Evolutionary conservation across 345 rosid genomes (phyloP), one percentile per base, ranked within the genome.

Genomic region (Aquilaria yunnanensis): DNA sequence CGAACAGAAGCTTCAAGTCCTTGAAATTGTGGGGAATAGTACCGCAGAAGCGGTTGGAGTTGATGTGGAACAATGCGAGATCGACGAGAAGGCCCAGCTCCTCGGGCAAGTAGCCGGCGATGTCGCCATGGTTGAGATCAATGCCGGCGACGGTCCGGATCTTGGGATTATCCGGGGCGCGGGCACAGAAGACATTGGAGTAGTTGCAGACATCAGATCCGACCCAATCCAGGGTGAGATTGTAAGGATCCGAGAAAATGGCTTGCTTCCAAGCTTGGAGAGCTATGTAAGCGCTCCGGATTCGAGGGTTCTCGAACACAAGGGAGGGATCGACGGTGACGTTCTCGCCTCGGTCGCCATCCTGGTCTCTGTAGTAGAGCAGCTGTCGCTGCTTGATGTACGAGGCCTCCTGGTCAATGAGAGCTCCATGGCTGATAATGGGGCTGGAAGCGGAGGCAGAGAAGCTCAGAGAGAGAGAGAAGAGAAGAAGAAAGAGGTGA

Each of bases 251-350:
- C 43, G 97, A 90, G 68, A 85, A 73, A 47, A 90, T 85, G 14
- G 97, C 95, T 72, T 85, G 80, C 60, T 87, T 90, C 97, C 83
- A 90, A 52, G 97, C 95, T 74, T 85, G 97, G 14, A 90, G 75
- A 61, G 95, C 97, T 57, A 87, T 75, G 78, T 87, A 90, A 59
- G 97, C 97, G 55, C 70, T 61, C 54, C 77, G 79, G 16, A 81
- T 69, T 50, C 95, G 62, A 0, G 76, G 75, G 65, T 90, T 90
- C 67, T 81, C 86, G 60, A 90, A 90, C 45, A 70, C 57, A 9
- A 90, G 78, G 13, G 85, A 74, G 2, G 95, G 90, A 71, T 88
- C 96, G 4, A 93, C 86, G n/a, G 77, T 80, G 50, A 88, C 92
- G 0, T 51, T 54, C 78, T 87, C 97, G 0, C 97, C 97, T n/a